These are phyloP conservation scores for Trichoderma sp. DNA, from an alignment of 2,329 filamentous ascomycete species.

Conservation along the genomic window DNA sequence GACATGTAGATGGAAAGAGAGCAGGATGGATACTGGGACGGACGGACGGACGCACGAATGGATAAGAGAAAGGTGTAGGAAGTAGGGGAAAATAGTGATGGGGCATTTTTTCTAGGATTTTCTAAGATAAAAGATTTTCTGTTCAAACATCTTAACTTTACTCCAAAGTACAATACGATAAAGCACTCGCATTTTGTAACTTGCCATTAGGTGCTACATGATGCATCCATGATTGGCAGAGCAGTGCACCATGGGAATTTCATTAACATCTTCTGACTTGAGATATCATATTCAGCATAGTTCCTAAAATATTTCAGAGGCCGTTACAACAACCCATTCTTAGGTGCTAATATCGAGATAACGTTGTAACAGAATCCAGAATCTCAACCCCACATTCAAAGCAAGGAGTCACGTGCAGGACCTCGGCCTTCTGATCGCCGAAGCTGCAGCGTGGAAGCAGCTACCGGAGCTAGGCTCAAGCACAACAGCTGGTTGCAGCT, in stretches of 20 bases:
- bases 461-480: background rate
- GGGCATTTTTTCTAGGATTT: background rate
- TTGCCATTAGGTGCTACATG: background rate
- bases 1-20: background rate
- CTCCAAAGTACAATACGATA: background rate
- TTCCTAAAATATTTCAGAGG: no score
- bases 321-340: no score
- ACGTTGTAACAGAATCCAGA: no score
- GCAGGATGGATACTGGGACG: background rate
- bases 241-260: background rate
- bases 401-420: background rate
- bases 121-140: background rate
- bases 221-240: background rate
- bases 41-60: background rate
- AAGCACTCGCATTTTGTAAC: background rate
- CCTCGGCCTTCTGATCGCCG: background rate
- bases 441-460: background rate
- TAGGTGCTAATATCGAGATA: no score
- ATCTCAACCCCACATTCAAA: background rate
- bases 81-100: background rate
- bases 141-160: background rate
- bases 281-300: no score
- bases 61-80: background rate
- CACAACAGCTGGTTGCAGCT: slow-evolving; percentile 17
- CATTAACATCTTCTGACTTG: no score